These are phyloP conservation scores for Rhizopus sp. DNA, from an alignment of 371 early-diverging fungal species.

Conservation along the genomic window DNA sequence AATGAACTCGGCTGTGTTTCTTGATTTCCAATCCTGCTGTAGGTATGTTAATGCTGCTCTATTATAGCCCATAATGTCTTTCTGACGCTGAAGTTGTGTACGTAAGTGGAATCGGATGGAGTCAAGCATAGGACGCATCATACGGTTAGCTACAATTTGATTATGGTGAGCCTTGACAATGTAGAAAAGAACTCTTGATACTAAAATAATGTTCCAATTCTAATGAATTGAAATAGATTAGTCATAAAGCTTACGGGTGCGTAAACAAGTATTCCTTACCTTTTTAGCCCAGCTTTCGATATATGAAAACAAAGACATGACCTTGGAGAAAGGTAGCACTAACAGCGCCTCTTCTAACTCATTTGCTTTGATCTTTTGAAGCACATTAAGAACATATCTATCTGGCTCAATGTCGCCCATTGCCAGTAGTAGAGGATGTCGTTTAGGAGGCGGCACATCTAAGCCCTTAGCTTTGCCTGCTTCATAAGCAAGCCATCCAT, in stretches of 20 bases:
- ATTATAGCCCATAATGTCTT: constrained; percentile 80
- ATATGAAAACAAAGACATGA: constrained; percentile 74
- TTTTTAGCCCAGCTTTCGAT: constrained; percentile 79
- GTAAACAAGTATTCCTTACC: constrained; percentile 40
- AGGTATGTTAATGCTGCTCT: constrained; percentile 72
- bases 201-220: constrained; percentile 76
- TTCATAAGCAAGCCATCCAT: constrained; percentile 67
- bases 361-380: constrained; percentile 76
- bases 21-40: constrained; percentile 71
- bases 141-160: constrained; percentile 77
- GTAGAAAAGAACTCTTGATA: constrained; percentile 80
- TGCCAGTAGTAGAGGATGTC: constrained; percentile 70
- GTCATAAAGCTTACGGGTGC: too few relatives aligned
- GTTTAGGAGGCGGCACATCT: constrained; percentile 61
- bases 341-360: constrained; percentile 90
- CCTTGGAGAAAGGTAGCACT: constrained; percentile 81
- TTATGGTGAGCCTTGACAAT: constrained; percentile 83
- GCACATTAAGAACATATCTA: constrained; percentile 75
- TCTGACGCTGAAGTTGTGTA: constrained; percentile 64
- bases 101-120: constrained; percentile 71
- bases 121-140: constrained; percentile 78
- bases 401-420: constrained; percentile 76
- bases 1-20: constrained; percentile 74
- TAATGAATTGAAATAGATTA: constrained; percentile 22
- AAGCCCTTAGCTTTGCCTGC: constrained; percentile 53